Conservation (phyloP, 176 grass and related monocot genomes). For the Chrysopogon serrulatus region DNA sequence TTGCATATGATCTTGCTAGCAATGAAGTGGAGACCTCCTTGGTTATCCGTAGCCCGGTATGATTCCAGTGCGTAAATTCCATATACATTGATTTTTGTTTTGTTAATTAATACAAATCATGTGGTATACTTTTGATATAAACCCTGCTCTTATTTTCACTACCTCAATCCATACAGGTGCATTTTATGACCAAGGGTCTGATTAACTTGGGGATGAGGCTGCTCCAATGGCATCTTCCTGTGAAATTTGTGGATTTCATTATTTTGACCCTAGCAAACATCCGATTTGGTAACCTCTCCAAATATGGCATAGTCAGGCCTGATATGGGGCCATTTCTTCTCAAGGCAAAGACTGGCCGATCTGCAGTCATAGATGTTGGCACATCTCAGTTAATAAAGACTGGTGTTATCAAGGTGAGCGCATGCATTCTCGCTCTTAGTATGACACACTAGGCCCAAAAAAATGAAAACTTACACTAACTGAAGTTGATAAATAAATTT, state of each 20-base stretch:
- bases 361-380: slow-evolving; percentile 64
- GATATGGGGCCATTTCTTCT: slow-evolving; percentile 40
- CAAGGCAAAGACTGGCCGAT: slow-evolving; percentile 50
- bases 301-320: slow-evolving; percentile 56
- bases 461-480: not conserved
- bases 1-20: slow-evolving; percentile 53
- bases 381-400: slow-evolving; percentile 46
- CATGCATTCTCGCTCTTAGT: not conserved
- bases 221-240: slow-evolving; percentile 8
- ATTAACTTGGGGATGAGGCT: slow-evolving; percentile 58
- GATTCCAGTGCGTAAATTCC: not conserved
- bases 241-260: slow-evolving; percentile 44
- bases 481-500: not conserved
- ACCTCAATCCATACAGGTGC: slow-evolving; percentile 31
- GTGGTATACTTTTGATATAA: not conserved
- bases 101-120: not conserved
- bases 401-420: slow-evolving; percentile 43
- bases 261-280: slow-evolving; percentile 34
- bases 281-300: slow-evolving; percentile 45
- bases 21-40: slow-evolving; percentile 47
- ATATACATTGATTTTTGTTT: not conserved
- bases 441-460: not conserved
- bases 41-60: slow-evolving; percentile 41
- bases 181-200: slow-evolving; percentile 52
- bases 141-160: not conserved